These are phyloP conservation scores for Boletellus dicymbophilus DNA, from an alignment of 1,284 basidiomycete genomes.

Conservation along the genomic window DNA sequence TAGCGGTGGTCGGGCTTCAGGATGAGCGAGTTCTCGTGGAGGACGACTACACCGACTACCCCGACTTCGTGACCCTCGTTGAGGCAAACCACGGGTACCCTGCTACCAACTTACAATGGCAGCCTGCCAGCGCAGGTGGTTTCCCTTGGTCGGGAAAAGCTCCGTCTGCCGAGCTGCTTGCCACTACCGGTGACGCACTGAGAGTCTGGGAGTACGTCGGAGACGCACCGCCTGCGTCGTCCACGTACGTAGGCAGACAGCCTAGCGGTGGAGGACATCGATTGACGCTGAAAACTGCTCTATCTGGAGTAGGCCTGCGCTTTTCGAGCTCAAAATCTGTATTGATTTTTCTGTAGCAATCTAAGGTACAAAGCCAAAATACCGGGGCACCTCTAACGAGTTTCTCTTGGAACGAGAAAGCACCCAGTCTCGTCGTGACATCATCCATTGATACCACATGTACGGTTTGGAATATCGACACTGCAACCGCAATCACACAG, in stretches of 20 bases:
- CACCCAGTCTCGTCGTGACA: conserved; percentile 88
- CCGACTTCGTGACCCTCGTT: conserved; percentile 80
- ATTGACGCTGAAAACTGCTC: conserved; percentile 62
- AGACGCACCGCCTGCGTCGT: conserved; percentile 55
- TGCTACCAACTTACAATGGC: conserved; percentile 82
- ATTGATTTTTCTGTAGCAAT: conserved; percentile 54
- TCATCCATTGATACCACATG: conserved; percentile 97
- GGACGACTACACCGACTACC: conserved; percentile 77
- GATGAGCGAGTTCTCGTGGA: conserved; percentile 83
- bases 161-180: conserved; percentile 73
- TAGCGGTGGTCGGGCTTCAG: conserved; percentile 80
- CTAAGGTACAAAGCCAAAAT: conserved; percentile 82
- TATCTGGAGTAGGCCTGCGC: conserved; percentile 76
- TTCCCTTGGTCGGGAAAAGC: conserved; percentile 68
- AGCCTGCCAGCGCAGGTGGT: conserved; percentile 64
- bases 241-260: conserved; percentile 74
- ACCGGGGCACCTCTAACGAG: conserved; percentile 90
- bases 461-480: conserved; percentile 97
- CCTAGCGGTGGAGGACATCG: conserved; percentile 56
- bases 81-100: conserved; percentile 84
- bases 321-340: conserved; percentile 9
- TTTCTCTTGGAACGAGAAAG: conserved; percentile 94
- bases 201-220: conserved; percentile 85
- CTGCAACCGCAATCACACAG: conserved; percentile 94
- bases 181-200: conserved; percentile 89